These are phyloP conservation scores for Auriscalpium orientale DNA, from an alignment of 768 basidiomycete genomes.

Conservation along the genomic window DNA sequence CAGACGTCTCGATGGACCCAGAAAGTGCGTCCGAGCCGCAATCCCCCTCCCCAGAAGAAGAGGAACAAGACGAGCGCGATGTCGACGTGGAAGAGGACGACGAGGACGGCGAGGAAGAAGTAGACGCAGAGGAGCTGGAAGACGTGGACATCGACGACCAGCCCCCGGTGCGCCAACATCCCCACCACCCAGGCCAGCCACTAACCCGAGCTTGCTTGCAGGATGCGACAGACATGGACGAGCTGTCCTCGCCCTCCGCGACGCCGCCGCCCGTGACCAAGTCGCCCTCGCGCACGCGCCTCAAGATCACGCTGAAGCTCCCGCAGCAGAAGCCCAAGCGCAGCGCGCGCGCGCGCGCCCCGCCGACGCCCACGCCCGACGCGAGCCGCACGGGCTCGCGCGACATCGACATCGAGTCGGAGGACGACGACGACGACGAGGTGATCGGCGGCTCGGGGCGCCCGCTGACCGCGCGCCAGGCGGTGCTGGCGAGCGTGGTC, in stretches of 20 bases:
- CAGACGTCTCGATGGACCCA: slow-evolving; percentile 10
- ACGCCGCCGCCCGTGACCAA: slow-evolving; percentile 14
- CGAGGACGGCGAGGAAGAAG: too few species aligned
- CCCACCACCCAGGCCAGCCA: slow-evolving; percentile 29
- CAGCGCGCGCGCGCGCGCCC: slow-evolving; percentile 14
- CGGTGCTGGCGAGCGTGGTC: slow-evolving; percentile 62
- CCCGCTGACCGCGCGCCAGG: slow-evolving; percentile 45
- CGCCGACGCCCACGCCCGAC: slow-evolving; percentile 19
- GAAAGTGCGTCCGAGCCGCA: slow-evolving; percentile 11
- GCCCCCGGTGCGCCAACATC: too few species aligned
- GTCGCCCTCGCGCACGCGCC: slow-evolving; percentile 24
- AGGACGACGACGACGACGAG: slow-evolving; percentile 23
- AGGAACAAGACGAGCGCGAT: slow-evolving; percentile 34
- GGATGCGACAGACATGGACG: slow-evolving; percentile 10
- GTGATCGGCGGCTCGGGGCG: slow-evolving; percentile 20
- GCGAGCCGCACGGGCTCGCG: background rate
- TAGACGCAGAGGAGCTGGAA: too few species aligned
- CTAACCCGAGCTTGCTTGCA: slow-evolving; percentile 11
- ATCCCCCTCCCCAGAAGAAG: slow-evolving; percentile 22
- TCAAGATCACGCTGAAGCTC: slow-evolving; percentile 58
- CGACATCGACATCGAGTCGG: slow-evolving; percentile 38
- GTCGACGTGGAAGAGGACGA: slow-evolving; percentile 26
- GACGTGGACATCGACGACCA: too few species aligned
- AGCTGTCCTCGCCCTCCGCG: slow-evolving; percentile 14
- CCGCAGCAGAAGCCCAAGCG: slow-evolving; percentile 25